phyloP scores from a whole-genome alignment of 176 grass and related monocot genomes.

The Pontederia crassipes region DNA sequence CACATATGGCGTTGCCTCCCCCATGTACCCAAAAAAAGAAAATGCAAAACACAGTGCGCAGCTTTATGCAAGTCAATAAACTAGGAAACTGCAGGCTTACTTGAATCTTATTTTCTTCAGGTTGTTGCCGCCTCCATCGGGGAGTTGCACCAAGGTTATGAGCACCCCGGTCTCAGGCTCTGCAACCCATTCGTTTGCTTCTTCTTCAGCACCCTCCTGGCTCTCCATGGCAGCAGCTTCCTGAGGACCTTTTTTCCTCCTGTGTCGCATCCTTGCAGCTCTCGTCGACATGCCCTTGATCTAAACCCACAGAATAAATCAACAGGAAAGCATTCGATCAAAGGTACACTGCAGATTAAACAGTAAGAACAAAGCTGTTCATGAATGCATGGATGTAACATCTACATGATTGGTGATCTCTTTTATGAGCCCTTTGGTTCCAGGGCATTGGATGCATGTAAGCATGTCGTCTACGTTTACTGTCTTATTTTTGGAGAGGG shows the following conservation, averaged over 20 bases:
- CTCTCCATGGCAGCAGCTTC: background rate
- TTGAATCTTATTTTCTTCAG: constrained; percentile 17
- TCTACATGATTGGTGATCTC: constrained; percentile 26
- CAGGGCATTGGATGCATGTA: constrained; percentile 21
- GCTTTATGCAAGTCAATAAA: no score
- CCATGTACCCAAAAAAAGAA: background rate
- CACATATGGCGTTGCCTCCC: no score
- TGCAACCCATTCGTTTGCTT: constrained; percentile 8
- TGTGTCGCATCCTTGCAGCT: background rate
- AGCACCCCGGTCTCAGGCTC: constrained; percentile 15
- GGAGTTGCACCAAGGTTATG: constrained; percentile 4
- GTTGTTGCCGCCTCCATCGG: constrained; percentile 3
- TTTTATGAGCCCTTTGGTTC: constrained; percentile 24
- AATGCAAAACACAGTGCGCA: no score
- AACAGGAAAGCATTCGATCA: background rate
- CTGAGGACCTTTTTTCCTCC: background rate
- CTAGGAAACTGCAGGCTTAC: background rate
- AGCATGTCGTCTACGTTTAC: constrained; percentile 7
- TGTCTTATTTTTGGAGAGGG: constrained; percentile 4
- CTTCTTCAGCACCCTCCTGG: background rate
- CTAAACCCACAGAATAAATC: constrained; percentile 1
- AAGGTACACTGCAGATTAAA: background rate
- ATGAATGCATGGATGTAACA: background rate
- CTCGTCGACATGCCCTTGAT: constrained; percentile 22
- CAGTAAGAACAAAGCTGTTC: background rate